These are phyloP conservation scores for Apostasia ramifera DNA, from an alignment of 106 monocot genomes.

Conservation along the genomic window DNA sequence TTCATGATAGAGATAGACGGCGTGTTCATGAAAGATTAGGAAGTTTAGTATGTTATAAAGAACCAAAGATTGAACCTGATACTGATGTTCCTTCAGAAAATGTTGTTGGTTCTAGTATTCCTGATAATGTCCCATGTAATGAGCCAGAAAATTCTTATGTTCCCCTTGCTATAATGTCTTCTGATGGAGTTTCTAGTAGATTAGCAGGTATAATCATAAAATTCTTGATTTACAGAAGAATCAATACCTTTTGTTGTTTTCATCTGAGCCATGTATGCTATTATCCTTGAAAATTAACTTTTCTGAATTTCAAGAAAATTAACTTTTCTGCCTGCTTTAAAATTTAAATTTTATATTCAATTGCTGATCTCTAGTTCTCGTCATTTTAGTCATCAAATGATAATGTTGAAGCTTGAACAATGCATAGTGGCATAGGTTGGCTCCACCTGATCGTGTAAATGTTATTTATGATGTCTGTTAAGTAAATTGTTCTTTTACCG, in stretches of 20 bases:
- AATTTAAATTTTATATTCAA: no score
- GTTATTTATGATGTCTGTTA: no score
- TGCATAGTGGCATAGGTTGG: no score
- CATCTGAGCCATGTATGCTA: neutral
- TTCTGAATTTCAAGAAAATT: no score
- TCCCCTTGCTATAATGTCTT: constrained; percentile 27
- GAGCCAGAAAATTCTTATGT: constrained; percentile 8
- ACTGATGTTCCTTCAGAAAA: neutral
- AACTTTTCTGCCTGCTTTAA: no score
- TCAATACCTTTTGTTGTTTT: neutral
- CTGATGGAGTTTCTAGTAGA: neutral
- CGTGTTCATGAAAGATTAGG: constrained; percentile 2
- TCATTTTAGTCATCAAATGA: no score
- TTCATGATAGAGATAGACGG: constrained; percentile 6
- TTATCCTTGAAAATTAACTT: no score
- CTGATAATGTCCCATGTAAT: neutral
- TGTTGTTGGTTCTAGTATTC: neutral
- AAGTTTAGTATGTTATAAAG: constrained; percentile 8
- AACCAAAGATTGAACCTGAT: constrained; percentile 23
- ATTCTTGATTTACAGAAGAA: neutral
- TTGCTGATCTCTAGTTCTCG: no score
- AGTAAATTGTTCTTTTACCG: no score
- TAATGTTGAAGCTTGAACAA: no score
- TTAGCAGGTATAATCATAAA: constrained; percentile 6
- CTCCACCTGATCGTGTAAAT: no score